A percentile compares a stretch with the other conserved stretches of the same genome.
phyloP scores from a whole-genome alignment of 2,329 filamentous ascomycete genomes.

The Talaromyces rugulosus region DNA sequence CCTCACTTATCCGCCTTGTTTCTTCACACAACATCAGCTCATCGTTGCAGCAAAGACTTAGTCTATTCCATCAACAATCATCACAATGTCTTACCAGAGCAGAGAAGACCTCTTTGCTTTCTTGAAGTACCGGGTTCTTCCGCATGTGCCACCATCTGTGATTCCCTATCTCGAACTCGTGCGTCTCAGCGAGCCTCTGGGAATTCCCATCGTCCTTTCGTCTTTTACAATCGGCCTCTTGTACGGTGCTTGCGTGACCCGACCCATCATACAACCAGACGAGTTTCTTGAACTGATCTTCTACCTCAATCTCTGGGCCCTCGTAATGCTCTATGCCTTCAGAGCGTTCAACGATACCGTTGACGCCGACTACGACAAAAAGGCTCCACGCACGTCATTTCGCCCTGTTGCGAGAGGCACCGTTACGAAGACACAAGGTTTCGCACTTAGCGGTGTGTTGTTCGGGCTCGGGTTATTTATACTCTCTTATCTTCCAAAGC shows the following conservation, averaged over 20 bases:
- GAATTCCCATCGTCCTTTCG: background rate
- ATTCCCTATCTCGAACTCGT: conserved; percentile 7
- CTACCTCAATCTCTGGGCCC: background rate
- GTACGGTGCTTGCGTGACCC: background rate
- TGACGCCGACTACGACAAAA: conserved; percentile 2
- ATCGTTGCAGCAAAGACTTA: background rate
- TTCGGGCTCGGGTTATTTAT: background rate
- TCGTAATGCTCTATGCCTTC: conserved; percentile 6
- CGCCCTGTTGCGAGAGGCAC: conserved; percentile 3
- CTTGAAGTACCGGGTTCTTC: background rate
- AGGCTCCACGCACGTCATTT: background rate
- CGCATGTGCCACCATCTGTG: background rate
- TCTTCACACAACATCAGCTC: background rate
- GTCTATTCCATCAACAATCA: background rate
- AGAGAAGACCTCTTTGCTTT: background rate
- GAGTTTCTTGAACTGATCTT: background rate
- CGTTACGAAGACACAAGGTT: background rate
- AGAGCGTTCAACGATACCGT: conserved; percentile 1
- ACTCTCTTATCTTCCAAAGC: background rate
- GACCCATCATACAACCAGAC: background rate
- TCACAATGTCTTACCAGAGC: background rate
- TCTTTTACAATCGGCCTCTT: background rate
- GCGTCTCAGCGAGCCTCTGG: background rate
- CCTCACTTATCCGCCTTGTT: background rate
- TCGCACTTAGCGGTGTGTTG: conserved; percentile 1